Base-by-base conservation (phyloP, 106 monocot genomes). In the Amphibolis antarctica region DNA sequence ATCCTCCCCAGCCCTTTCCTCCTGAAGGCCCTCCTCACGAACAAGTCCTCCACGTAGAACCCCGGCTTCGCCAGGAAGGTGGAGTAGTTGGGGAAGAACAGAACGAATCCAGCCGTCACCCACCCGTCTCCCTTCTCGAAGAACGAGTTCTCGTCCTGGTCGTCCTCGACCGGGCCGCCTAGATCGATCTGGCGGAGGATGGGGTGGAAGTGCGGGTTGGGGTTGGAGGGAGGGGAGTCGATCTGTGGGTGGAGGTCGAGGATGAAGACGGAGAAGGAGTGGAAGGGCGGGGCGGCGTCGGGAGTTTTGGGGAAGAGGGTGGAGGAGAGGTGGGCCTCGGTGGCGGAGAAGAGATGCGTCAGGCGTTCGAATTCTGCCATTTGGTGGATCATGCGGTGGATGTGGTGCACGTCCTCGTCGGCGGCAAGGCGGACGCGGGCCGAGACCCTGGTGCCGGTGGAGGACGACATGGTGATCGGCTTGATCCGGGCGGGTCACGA, bases 21-120 rank as follows among this genome's bases (percentile, higher is more conserved):
- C 76, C 96, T 36, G 80, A 81, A 98, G 25, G 80, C 52, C 75
- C 73, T 86, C 68, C 90, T 70, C 80, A 90, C 90, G 51, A 84
- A 87, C 59, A 90, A 78, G 56, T 81, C 93, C 81, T 89, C 89
- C 4, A 93, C 69, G 72, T 88, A 85, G 51, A 85, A 44, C 60
- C 88, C 93, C 19, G 88, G 85, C 55, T 81, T 78, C 60, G 81
- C 75, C 52, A 83, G 42, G 69, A 48, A 94, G 13, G 79, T 62
- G 9, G 86, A 86, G 78, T 86, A 92, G 74, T 86, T 92, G 21
- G 91, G 91, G 65, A 92, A 92, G 77, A 86, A 92, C 2, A 87
- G 79, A 49, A 90, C 69, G 72, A 90, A 98, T 9, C 96, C 96
- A 7, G 80, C 90, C 6, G 74, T 74, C 13, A 77, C 68, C 18